Evolutionary conservation across 176 grass and related monocot species (phyloP), one percentile per base, ranked within the genome.

Genomic region (Bothriochloa decipiens): DNA sequence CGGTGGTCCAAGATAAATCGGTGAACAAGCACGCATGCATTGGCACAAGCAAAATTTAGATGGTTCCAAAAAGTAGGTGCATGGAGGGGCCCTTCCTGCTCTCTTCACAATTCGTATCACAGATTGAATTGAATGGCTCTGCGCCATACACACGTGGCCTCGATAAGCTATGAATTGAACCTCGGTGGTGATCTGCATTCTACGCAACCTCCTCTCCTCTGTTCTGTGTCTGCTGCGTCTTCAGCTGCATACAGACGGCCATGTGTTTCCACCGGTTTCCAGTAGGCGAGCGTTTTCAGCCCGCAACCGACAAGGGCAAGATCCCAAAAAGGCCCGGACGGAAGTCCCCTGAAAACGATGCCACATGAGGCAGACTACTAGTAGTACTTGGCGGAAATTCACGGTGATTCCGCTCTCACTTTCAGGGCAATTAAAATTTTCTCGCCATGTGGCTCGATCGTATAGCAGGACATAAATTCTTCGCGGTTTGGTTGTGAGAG

Each of bases 251-350:
- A 78, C 58, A 10, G 58, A 43, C 20, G 63, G n/a, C 3, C 28
- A 27, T 27, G 40, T 37, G 25, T 79, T 33, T 60, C 49, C 63
- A 46, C 53, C 20, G 64, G 41, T 43, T 68, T 82, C 82, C 43
- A 81, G 76, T 85, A 1, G 11, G 36, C 52, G 22, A 32, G 76
- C 26, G 69, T 89, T 84, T 67, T 84, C 87, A 84, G 36, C 26
- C 36, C 70, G 28, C 82, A 80, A 75, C 37, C 8, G 87, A 84
- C 87, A 80, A 39, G 11, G 0, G 69, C 76, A 84, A 89, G 82
- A 16, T n/a, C 32, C 39, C 87, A 74, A 58, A 58, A 53, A 7
- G 3, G 5, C 8, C 39, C 45, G 37, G 37, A 32, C 29, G 61
- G 53, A 1, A 64, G 74, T 57, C 75, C 33, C 65, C 65, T 78